Evolutionary conservation across 306 rosid genomes (phyloP).

Genomic region (Cucumis melo): DNA sequence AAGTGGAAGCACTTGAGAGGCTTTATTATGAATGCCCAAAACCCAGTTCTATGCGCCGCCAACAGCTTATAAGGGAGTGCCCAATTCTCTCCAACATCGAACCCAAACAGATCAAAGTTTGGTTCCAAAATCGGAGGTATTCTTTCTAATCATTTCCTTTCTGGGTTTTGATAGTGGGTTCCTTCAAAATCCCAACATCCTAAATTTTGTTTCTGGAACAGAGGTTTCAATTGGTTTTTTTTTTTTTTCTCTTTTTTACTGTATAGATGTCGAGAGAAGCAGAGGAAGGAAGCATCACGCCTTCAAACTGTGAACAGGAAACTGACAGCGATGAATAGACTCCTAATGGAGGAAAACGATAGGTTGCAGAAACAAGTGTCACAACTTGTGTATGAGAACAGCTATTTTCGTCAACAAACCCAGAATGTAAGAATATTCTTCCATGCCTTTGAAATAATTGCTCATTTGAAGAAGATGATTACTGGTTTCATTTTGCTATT

Average conservation of each 20-base stretch:
- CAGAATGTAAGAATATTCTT: slow-evolving; percentile 41
- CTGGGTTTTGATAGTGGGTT: background rate
- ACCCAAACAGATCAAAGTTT: slow-evolving; percentile 96
- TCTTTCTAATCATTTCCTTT: background rate
- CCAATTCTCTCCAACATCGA: slow-evolving; percentile 94
- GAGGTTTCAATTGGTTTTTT: background rate
- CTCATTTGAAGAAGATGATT: background rate
- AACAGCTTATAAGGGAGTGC: slow-evolving; percentile 87
- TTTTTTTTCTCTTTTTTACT: background rate
- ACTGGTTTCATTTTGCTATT: background rate
- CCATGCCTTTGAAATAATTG: background rate
- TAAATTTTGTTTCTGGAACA: background rate
- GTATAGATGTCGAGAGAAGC: slow-evolving; percentile 93
- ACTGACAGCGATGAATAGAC: slow-evolving; percentile 90
- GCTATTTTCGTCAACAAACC: slow-evolving; percentile 87
- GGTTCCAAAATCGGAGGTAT: slow-evolving; percentile 96
- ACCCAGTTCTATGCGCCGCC: slow-evolving; percentile 94
- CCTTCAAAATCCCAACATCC: background rate
- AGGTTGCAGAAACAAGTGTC: slow-evolving; percentile 97
- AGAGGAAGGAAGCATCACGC: slow-evolving; percentile 89
- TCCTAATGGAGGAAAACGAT: slow-evolving; percentile 96
- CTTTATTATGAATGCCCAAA: slow-evolving; percentile 94
- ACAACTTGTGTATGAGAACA: slow-evolving; percentile 81
- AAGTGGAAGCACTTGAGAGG: slow-evolving; percentile 90
- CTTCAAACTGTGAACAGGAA: slow-evolving; percentile 85